Percentiles rank a stretch among this genome's conserved stretches.
These are phyloP conservation scores for Thalassiosira hispida DNA, from an alignment of 352 stramenopile species.

Conservation along the genomic window DNA sequence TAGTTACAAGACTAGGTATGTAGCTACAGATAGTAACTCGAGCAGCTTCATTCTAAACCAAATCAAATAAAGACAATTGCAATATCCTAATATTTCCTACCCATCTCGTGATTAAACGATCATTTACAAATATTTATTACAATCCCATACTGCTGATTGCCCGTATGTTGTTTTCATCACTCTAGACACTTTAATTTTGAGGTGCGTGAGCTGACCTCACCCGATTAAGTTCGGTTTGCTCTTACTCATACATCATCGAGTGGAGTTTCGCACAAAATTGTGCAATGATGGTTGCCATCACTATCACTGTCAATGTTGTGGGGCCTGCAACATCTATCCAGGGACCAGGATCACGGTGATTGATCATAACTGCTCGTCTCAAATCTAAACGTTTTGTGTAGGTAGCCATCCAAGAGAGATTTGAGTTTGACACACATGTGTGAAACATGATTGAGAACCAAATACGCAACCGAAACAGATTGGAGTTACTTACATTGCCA, in stretches of 20 bases:
- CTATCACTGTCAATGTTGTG: slow-evolving; percentile 49
- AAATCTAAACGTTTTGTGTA: slow-evolving; percentile 18
- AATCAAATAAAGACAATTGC: no score
- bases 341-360: slow-evolving; percentile 34
- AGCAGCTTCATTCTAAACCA: no score
- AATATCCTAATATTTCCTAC: no score
- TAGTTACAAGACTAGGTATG: no score
- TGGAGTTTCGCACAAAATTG: slow-evolving; percentile 56
- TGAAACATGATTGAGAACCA: slow-evolving; percentile 3
- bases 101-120: no score
- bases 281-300: slow-evolving; percentile 50
- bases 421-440: no score
- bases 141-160: no score
- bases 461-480: neutral
- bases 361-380: slow-evolving; percentile 38
- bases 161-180: no score
- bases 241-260: slow-evolving; percentile 15
- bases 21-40: no score
- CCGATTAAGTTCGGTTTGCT: neutral
- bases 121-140: no score
- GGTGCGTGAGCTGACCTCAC: no score
- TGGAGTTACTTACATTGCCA: slow-evolving; percentile 52
- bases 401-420: neutral
- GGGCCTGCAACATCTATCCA: slow-evolving; percentile 56
- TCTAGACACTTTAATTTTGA: no score